Percentiles rank a stretch among this genome's conserved stretches.
Evolutionary conservation across 1,284 basidiomycete genomes (phyloP).

Genomic region (Irpex sp.): DNA sequence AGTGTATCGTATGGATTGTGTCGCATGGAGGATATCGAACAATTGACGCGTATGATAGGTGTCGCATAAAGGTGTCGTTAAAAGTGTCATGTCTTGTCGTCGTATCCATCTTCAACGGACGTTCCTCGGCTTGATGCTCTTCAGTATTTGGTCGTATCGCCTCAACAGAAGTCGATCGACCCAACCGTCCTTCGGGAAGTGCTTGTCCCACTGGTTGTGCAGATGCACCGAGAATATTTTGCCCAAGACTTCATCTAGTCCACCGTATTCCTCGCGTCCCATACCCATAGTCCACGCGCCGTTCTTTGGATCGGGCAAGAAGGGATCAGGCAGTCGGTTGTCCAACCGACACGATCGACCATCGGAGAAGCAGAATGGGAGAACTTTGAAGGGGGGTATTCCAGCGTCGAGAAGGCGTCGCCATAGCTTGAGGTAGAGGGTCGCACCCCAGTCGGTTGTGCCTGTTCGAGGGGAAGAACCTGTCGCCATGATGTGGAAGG

Average conservation of each 20-base stretch:
- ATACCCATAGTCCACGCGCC: constrained; percentile 56
- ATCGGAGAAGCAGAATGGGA: constrained; percentile 92
- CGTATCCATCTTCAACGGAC: neutral
- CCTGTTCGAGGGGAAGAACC: constrained; percentile 70
- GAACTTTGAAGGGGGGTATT: constrained; percentile 81
- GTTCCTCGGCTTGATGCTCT: constrained; percentile 12
- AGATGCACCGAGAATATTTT: constrained; percentile 85
- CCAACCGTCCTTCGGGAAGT: constrained; percentile 77
- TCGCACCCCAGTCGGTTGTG: constrained; percentile 89
- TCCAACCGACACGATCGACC: constrained; percentile 86
- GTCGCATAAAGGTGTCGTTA: neutral
- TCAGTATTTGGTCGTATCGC: constrained; percentile 50
- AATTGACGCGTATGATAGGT: neutral
- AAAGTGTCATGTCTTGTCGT: constrained; percentile 5
- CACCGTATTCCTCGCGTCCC: constrained; percentile 57
- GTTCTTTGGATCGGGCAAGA: constrained; percentile 55
- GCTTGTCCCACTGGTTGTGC: constrained; percentile 91
- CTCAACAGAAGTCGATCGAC: constrained; percentile 70
- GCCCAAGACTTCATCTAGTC: constrained; percentile 61
- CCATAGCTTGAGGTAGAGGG: constrained; percentile 86
- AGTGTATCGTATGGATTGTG: too few relatives aligned
- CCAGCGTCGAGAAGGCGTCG: constrained; percentile 71
- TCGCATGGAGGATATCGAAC: too few relatives aligned
- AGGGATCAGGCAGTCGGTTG: constrained; percentile 89
- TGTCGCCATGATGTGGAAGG: constrained; percentile 84